Percentiles rank a stretch among this genome's conserved stretches.
Evolutionary conservation across 371 early-diverging fungal genomes (phyloP).

Genomic region (Mucor racemosus): DNA sequence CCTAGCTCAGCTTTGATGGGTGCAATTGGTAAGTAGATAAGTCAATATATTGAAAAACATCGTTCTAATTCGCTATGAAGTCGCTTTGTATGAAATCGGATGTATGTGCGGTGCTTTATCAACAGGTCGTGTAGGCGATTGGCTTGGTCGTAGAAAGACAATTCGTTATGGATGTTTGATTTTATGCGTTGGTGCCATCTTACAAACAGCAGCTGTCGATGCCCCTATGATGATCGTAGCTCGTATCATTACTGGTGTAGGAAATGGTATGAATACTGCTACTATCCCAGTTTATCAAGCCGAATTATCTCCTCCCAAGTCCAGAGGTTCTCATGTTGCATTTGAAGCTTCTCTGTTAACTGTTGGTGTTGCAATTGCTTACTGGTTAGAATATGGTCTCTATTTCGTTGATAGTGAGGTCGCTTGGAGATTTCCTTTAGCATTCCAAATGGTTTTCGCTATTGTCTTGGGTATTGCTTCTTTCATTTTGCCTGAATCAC

Average conservation of each 20-base stretch:
- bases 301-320: conserved; percentile 55
- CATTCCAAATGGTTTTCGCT: conserved; percentile 55
- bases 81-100: conserved; percentile 37
- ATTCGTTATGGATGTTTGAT: conserved; percentile 40
- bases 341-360: conserved; percentile 41
- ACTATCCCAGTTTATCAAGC: conserved; percentile 57
- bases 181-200: conserved; percentile 38
- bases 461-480: conserved; percentile 47
- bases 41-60: too few species aligned
- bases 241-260: conserved; percentile 60
- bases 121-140: conserved; percentile 33
- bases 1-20: conserved; percentile 35
- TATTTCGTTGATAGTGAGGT: conserved; percentile 40
- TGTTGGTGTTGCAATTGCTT: conserved; percentile 45
- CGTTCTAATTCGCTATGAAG: neutral
- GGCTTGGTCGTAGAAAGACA: conserved; percentile 37
- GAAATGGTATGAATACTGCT: conserved; percentile 58
- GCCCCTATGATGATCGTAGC: conserved; percentile 48
- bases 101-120: conserved; percentile 39
- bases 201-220: conserved; percentile 44
- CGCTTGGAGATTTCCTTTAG: conserved; percentile 59
- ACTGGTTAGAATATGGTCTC: conserved; percentile 54
- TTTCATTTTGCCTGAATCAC: conserved; percentile 59
- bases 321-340: conserved; percentile 44
- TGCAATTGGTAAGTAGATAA: conserved; percentile 14